Evolutionary conservation across 192 early-diverging fungal genomes (phyloP), one percentile per base, ranked within the genome.

Genomic region (Geosiphon pyriformis): DNA sequence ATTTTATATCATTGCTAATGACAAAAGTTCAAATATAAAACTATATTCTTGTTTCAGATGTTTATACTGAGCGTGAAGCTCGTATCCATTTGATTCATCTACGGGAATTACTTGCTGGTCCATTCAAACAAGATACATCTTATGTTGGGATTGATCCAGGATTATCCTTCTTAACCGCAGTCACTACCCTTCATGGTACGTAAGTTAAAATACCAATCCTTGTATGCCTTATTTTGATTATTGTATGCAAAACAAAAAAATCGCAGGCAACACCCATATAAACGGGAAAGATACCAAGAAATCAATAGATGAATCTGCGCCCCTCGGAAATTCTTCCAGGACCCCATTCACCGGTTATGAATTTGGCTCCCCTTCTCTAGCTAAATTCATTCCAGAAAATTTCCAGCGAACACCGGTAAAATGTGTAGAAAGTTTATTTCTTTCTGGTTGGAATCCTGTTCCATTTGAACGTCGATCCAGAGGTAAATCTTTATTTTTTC

Each of bases 401-500:
- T 77, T 84, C 58, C 74, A 83, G 64, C 64, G 77, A 53, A 70
- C 77, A 35, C 73, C 72, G 27, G 85, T 87, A 6, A 76, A 85
- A 69, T 90, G 89, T 57, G 60, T 91, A 59, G 87, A 87, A 61
- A 85, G 83, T 57, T 72, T 98, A 59, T 72, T 83, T 17, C 69
- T 94, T 25, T 96, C 94, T 59, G 84, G 86, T 27, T 98, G 95
- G 95, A 99, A 98, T 74, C 94, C 95, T 25, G 90, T 92, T 15
- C 87, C 93, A 6, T 83, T 84, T 33, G 72, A 85, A 57, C 84
- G 87, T 32, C 83, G 86, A 55, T 76, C 90, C 26, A 82, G 81
- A 71, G 91, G 87, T 73, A 26, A 2, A 8, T 31, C 61, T 74
- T 31, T 60, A 37, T 2, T 17, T 15, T 18, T 22, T 4, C 27